phyloP scores from a whole-genome alignment of 2,329 filamentous ascomycete species.

The Colletotrichum gloeosporioides region DNA sequence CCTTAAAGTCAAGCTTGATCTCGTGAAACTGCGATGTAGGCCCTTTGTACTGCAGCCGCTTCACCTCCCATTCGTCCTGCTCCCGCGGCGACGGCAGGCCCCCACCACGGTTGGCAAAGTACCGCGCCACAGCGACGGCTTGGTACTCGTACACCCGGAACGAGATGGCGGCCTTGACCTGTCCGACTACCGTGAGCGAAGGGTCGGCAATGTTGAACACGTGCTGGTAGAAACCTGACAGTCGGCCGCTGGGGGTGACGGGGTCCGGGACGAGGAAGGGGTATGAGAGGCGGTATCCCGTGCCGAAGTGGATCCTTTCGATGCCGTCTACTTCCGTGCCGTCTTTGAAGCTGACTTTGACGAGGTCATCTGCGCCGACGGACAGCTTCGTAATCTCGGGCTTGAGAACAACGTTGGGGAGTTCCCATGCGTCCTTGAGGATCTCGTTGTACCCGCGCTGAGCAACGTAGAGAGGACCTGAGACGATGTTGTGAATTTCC shows the following conservation, averaged over 20 bases:
- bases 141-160: slow-evolving; percentile 44
- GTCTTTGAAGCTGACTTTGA: slow-evolving; percentile 50
- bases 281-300: slow-evolving; percentile 63
- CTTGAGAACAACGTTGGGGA: slow-evolving; percentile 50
- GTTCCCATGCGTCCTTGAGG: slow-evolving; percentile 58
- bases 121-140: slow-evolving; percentile 39
- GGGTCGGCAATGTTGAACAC: slow-evolving; percentile 39
- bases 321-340: slow-evolving; percentile 52
- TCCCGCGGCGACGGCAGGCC: slow-evolving; percentile 29
- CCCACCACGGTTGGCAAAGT: slow-evolving; percentile 36
- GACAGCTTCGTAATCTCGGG: slow-evolving; percentile 47
- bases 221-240: slow-evolving; percentile 41
- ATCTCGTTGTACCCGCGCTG: slow-evolving; percentile 47
- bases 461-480: slow-evolving; percentile 54
- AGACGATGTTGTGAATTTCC: slow-evolving; percentile 50
- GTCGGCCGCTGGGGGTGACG: slow-evolving; percentile 18
- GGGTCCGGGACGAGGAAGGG: slow-evolving; percentile 51
- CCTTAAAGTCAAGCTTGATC: slow-evolving; percentile 38
- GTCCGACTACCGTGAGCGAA: slow-evolving; percentile 35
- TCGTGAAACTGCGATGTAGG: slow-evolving; percentile 36
- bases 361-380: slow-evolving; percentile 38
- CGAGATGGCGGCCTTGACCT: slow-evolving; percentile 39
- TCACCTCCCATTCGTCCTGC: slow-evolving; percentile 36
- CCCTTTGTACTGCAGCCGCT: slow-evolving; percentile 30
- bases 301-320: slow-evolving; percentile 64